phyloP scores from a whole-genome alignment of 192 early-diverging fungal genomes.

The Coemansia sp. region DNA sequence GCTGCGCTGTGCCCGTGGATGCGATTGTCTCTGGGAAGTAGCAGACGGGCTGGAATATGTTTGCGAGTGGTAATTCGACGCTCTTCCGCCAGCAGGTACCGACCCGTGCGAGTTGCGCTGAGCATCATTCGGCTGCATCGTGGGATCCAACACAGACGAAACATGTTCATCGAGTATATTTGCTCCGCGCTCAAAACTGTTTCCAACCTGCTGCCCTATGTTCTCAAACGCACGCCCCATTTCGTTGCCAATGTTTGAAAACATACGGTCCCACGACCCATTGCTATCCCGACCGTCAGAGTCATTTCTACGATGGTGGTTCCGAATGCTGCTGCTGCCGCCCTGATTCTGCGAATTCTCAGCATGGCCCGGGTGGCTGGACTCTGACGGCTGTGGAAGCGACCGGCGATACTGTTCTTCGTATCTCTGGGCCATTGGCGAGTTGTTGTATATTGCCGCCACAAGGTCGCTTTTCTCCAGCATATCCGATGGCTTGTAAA shows the following conservation, averaged over 20 bases:
- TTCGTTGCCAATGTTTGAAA: constrained; percentile 38
- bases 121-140: neutral
- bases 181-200: constrained; percentile 23
- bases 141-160: neutral
- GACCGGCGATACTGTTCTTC: constrained; percentile 35
- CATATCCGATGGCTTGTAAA: constrained; percentile 39
- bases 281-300: neutral
- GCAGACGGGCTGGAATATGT: constrained; percentile 20
- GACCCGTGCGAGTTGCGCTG: neutral
- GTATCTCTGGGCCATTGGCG: constrained; percentile 44
- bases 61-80: constrained; percentile 5
- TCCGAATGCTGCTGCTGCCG: neutral
- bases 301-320: neutral
- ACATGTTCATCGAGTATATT: constrained; percentile 6
- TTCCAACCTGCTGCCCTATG: constrained; percentile 25
- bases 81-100: neutral
- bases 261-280: constrained; percentile 43
- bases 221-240: constrained; percentile 43
- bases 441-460: constrained; percentile 35
- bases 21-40: constrained; percentile 10
- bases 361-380: constrained; percentile 6
- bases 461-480: constrained; percentile 51
- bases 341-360: constrained; percentile 8
- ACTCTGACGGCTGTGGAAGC: constrained; percentile 33
- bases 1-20: constrained; percentile 12